Base-by-base conservation (phyloP, 1,284 basidiomycete genomes). In the Sporisorium sorghi region DNA sequence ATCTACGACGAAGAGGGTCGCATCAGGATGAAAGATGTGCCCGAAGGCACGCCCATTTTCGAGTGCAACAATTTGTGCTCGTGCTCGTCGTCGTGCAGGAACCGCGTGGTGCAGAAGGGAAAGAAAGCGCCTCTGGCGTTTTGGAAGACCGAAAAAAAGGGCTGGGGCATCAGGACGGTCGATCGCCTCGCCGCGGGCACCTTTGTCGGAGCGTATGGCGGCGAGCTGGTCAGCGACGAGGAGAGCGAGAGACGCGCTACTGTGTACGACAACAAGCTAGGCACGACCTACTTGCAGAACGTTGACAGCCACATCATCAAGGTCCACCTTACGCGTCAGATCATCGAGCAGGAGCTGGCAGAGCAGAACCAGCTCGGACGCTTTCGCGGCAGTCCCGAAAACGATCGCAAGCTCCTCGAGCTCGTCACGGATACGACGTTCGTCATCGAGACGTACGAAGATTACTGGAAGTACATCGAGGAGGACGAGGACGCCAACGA, bases 21-120 rank as follows among this genome's bases (percentile, higher is more conserved):
- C 2, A 48, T 81, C 19, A 28, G 23, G 12, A 32, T 21, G n/a
- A 33, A 23, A 8, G 21, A n/a, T 4, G 26, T 66, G 9, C 28
- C 60, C 12, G 17, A 28, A 14, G 64, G 60, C 12, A 58, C 88
- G 56, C 90, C 93, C 0, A 90, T 95, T 35, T 93, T 92, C 79
- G 94, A 96, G 84, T 97, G 94, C 83, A 93, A 94, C 78, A 89
- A 89, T 44, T 86, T 89, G 15, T 97, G 94, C 83, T 87, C 88
- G 0, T 97, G 94, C 85, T 48, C 57, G n/a, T 89, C 90, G 3
- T 90, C 91, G 1, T 97, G 94, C 83, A 86, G 86, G 51, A 96
- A 96, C 84, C 86, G 93, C 80, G 93, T 94, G 77, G 91, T 93
- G 23, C 92, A 94, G 75, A 88, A 90, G 68, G 94, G 94, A 1